Conservation (phyloP, 805 yeast genomes). For the Zygotorulaspora danielsina region DNA sequence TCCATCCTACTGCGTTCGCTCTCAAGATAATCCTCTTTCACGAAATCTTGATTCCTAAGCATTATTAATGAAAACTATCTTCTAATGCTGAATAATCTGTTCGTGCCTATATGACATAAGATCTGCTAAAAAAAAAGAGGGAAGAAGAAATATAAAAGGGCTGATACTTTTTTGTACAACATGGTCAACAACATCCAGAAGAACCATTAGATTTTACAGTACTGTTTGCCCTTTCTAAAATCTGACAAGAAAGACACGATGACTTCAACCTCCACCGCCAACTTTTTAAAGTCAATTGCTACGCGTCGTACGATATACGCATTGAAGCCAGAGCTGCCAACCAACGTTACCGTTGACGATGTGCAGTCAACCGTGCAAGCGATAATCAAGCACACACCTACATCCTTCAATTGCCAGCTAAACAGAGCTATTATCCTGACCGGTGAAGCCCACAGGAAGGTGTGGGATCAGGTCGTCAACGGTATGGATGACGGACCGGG, state of each 20-base stretch:
- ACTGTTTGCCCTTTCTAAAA: no score
- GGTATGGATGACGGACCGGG: slow-evolving; percentile 38
- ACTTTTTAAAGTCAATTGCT: slow-evolving; percentile 35
- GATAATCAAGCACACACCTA: slow-evolving; percentile 47
- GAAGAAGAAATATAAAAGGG: no score
- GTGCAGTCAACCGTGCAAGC: slow-evolving; percentile 42
- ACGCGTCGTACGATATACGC: slow-evolving; percentile 48
- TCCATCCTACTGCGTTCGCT: no score
- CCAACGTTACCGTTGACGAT: slow-evolving; percentile 38
- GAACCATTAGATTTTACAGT: no score
- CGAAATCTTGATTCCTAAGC: neutral
- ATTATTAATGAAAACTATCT: neutral
- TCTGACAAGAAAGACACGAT: neutral
- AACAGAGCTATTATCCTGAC: slow-evolving; percentile 46
- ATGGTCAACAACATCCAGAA: no score
- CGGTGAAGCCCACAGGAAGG: slow-evolving; percentile 43
- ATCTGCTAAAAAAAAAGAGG: no score
- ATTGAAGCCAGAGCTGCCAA: slow-evolving; percentile 43
- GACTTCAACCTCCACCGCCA: neutral
- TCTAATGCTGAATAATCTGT: neutral
- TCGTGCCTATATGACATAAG: no score
- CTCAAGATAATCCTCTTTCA: no score
- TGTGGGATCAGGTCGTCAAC: slow-evolving; percentile 43
- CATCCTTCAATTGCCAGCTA: slow-evolving; percentile 49
- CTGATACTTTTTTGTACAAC: no score